phyloP scores from a whole-genome alignment of 495 filamentous ascomycete genomes.

The Apiosordaria backusii region DNA sequence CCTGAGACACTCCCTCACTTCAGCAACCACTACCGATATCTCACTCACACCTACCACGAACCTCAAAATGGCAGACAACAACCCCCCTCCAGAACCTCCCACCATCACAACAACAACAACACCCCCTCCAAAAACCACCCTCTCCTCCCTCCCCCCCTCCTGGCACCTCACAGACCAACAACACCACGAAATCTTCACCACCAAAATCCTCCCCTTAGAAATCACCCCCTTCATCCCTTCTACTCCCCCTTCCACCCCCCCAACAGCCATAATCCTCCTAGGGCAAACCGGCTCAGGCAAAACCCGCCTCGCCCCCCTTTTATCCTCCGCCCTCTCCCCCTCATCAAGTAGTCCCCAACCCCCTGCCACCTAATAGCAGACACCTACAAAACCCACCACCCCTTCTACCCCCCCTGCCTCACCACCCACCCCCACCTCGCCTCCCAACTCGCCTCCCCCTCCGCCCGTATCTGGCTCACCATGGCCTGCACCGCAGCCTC shows the following conservation, averaged over 20 bases:
- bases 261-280: slow-evolving; percentile 36
- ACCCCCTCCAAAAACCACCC: not conserved
- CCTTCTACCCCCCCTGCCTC: slow-evolving; percentile 26
- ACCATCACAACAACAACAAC: not conserved
- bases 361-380: slow-evolving; percentile 39
- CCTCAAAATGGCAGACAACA: not conserved
- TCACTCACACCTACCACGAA: not conserved
- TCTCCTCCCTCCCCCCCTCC: slow-evolving; percentile 5
- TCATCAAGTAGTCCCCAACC: slow-evolving; percentile 3
- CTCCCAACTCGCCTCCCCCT: slow-evolving; percentile 25
- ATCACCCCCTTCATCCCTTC: slow-evolving; percentile 16
- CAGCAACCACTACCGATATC: not conserved
- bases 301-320: slow-evolving; percentile 33
- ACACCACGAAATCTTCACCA: slow-evolving; percentile 19
- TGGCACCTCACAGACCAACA: slow-evolving; percentile 21
- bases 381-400: slow-evolving; percentile 46
- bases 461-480: slow-evolving; percentile 37
- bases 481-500: slow-evolving; percentile 28
- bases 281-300: slow-evolving; percentile 46
- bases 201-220: slow-evolving; percentile 19
- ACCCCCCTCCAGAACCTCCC: not conserved
- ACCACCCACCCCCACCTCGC: slow-evolving; percentile 21
- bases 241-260: not conserved
- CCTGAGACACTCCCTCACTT: too few species aligned
- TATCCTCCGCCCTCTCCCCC: slow-evolving; percentile 24